Conservation (phyloP, 805 yeast species). For the Yarrowia sp. region DNA sequence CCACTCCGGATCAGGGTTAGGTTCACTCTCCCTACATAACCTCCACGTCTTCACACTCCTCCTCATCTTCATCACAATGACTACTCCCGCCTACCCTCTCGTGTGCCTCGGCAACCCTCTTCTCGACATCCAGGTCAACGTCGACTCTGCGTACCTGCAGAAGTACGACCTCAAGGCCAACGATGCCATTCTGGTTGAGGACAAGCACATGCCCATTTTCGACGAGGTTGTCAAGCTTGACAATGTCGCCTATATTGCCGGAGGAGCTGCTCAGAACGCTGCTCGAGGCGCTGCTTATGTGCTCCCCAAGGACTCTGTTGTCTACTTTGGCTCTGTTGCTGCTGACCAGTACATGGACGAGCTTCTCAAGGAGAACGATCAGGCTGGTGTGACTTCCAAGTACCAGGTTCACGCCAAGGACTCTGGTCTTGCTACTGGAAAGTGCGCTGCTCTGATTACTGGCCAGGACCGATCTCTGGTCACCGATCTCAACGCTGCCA, state of each 20-base stretch:
- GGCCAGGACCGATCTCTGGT: constrained; percentile 88
- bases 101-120: constrained; percentile 92
- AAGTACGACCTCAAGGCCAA: constrained; percentile 85
- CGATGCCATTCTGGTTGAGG: constrained; percentile 89
- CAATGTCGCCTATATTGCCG: constrained; percentile 76
- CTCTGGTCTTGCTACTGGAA: constrained; percentile 71
- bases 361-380: constrained; percentile 74
- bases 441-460: constrained; percentile 93
- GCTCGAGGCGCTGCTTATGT: constrained; percentile 98
- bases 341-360: constrained; percentile 82
- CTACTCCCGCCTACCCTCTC: constrained; percentile 50
- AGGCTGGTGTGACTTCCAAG: constrained; percentile 83
- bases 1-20: background rate
- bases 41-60: constrained; percentile 6
- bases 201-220: constrained; percentile 80
- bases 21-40: background rate
- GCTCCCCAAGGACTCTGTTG: constrained; percentile 76
- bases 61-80: background rate
- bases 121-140: constrained; percentile 80
- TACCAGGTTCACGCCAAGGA: constrained; percentile 68
- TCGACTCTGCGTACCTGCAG: constrained; percentile 57
- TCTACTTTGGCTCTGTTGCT: constrained; percentile 96
- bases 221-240: constrained; percentile 66
- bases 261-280: constrained; percentile 99
- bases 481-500: constrained; percentile 97